Base-by-base conservation (phyloP, 2,329 filamentous ascomycete genomes). In the Colletotrichum sp. region DNA sequence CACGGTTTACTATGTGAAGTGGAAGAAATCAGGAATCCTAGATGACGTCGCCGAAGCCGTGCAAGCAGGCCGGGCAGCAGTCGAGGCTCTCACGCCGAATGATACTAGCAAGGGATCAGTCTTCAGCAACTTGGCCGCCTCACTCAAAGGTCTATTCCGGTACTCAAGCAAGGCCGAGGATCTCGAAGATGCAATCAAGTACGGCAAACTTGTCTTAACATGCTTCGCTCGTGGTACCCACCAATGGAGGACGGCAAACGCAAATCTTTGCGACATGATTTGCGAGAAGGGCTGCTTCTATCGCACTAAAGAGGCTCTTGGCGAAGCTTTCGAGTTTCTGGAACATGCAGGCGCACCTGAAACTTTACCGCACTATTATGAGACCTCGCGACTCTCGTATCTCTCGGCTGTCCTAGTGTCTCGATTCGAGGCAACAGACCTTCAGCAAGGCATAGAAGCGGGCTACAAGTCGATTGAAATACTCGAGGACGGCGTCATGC, bases 311-410 rank as follows among this genome's bases (percentile, higher is more conserved):
- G n/a, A 62, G 6, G 15, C 18, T 3, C 18, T 62, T 11, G 58
- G 38, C 21, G 31, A 38, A 9, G 33, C 58, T 2, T 36, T 62
- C 58, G 33, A 7, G 3, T 62, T 62, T 24, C 9, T 38, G 13
- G 33, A 62, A 12, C 18, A 38, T 8, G 33, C 33, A 16, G 31
- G 33, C 12, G 33, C 18, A 6, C 58, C 58, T 9, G 33, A 9
- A 2, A 9, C 16, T 2, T 5, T 38, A 2, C 18, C 18, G n/a
- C 3, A 3, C 8, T 7, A 6, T n/a, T 24, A 12, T 15, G 24
- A 63, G 2, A 29, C 61, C 0, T 12, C 21, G 1, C 24, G 34
- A 5, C 36, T 63, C 12, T 2, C 8, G 3, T 7, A 1, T 3
- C 9, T 63, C 4, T 18, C 36, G 13, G 21, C 13, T 1, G 34